phyloP scores from a whole-genome alignment of 345 rosid species.

The Eucalyptus curtisii region DNA sequence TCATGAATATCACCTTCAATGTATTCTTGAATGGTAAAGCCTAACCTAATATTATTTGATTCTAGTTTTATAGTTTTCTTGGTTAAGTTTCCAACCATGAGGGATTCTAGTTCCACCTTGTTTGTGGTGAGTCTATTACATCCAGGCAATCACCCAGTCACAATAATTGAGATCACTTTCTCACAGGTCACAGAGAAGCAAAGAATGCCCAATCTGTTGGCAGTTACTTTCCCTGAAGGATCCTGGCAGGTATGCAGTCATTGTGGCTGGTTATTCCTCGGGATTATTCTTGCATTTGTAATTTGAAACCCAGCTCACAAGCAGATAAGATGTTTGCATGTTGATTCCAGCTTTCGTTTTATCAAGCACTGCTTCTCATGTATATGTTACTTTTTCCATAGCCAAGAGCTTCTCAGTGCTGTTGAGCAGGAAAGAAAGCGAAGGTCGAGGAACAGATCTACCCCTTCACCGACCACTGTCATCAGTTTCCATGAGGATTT shows the following conservation, averaged over 20 bases:
- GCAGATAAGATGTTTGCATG: background rate
- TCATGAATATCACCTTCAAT: conserved; percentile 92
- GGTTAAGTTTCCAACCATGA: background rate
- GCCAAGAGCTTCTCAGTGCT: conserved; percentile 82
- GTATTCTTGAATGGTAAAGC: conserved; percentile 82
- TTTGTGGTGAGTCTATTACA: background rate
- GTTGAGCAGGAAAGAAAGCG: conserved; percentile 43
- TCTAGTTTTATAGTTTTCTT: background rate
- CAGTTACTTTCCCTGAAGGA: conserved; percentile 55
- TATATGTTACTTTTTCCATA: conserved; percentile 1
- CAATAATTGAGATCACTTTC: background rate
- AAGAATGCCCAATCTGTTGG: conserved; percentile 94
- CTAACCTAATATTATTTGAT: background rate
- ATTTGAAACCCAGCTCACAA: background rate
- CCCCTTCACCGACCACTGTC: conserved; percentile 8
- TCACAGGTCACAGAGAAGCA: conserved; percentile 89
- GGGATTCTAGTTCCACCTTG: background rate
- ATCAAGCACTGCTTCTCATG: background rate
- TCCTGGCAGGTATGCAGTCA: conserved; percentile 42
- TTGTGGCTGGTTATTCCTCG: background rate
- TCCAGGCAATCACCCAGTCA: background rate
- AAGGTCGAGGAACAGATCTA: conserved; percentile 29
- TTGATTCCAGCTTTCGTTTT: background rate
- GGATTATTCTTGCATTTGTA: background rate
- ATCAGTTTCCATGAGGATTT: conserved; percentile 18